These are phyloP conservation scores for Diaporthe citri DNA, from an alignment of 2,329 filamentous ascomycete species.

Conservation along the genomic window DNA sequence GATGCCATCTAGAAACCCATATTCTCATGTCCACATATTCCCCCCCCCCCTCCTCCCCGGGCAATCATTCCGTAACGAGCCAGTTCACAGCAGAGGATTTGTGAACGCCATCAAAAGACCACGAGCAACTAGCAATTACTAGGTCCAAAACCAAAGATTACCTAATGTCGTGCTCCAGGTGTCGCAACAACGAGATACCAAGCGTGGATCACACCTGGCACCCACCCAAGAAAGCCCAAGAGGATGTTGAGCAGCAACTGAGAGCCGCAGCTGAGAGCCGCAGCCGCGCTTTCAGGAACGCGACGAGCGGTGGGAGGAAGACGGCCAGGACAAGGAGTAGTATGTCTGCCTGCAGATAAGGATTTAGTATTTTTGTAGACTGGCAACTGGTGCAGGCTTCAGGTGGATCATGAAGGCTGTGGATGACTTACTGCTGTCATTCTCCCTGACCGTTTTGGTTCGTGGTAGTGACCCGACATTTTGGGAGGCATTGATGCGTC, in stretches of 20 bases:
- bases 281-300: background rate
- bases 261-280: background rate
- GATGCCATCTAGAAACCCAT: background rate
- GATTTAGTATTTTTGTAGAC: background rate
- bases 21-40: too few relatives aligned
- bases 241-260: background rate
- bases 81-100: background rate
- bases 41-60: too few relatives aligned
- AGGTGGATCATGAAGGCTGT: background rate
- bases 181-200: background rate
- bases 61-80: background rate
- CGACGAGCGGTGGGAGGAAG: background rate
- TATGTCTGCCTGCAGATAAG: background rate
- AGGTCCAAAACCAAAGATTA: background rate
- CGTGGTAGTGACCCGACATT: background rate
- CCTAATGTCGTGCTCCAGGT: background rate
- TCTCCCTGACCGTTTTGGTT: background rate
- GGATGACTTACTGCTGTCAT: background rate
- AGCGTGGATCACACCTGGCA: background rate
- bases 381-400: too few relatives aligned
- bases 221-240: background rate
- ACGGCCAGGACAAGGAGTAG: background rate
- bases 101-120: background rate
- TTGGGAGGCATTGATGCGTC: background rate
- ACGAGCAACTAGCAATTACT: background rate